Evolutionary conservation across 495 filamentous ascomycete species (phyloP), one percentile per base, ranked within the genome.

Genomic region (Penicillium paradoxum): DNA sequence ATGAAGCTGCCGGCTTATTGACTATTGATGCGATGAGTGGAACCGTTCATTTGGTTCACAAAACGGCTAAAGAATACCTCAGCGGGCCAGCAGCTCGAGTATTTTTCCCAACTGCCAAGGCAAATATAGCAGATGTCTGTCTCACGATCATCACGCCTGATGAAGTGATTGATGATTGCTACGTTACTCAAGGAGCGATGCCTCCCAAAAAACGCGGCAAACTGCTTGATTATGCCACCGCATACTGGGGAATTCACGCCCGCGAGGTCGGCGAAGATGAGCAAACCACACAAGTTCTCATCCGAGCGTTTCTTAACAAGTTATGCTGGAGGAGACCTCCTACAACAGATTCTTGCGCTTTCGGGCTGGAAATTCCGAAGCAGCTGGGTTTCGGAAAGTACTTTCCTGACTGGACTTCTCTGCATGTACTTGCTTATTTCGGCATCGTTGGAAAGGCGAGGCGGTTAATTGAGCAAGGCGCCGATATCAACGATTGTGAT

Each of bases 141-240:
- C 49, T 72, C 6, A 53, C 62, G 0, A 36, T 48, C 0, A 66
- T 72, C 9, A 65, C 50, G 1, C 24, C 57, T 0, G 69, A 72
- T 46, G 69, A 72, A 15, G 60, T 69, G 6, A 54, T 72, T 0
- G 69, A 70, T 46, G 67, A 70, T 1, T 72, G 69, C 27, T 72
- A 72, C 21, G 33, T 41, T 1, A 67, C 57, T 9, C 17, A 53
- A 13, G 47, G 21, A 17, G 37, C 15, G 10, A 19, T 51, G 0
- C 50, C 57, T 18, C 60, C 59, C 2, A 57, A 3, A 6, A 24
- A 46, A 0, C 42, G 42, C 1, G 52, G n/a, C n/a, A n/a, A n/a
- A n/a, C 56, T 68, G 4, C 50, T 70, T 0, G 36, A 56, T 33
- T 72, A 72, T 42, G 65, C 69, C 1, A 51, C 65, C 1, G 57